Evolutionary conservation across 805 yeast species (phyloP), one percentile per base, ranked within the genome.

Genomic region (Starmerella gropengiesseri): DNA sequence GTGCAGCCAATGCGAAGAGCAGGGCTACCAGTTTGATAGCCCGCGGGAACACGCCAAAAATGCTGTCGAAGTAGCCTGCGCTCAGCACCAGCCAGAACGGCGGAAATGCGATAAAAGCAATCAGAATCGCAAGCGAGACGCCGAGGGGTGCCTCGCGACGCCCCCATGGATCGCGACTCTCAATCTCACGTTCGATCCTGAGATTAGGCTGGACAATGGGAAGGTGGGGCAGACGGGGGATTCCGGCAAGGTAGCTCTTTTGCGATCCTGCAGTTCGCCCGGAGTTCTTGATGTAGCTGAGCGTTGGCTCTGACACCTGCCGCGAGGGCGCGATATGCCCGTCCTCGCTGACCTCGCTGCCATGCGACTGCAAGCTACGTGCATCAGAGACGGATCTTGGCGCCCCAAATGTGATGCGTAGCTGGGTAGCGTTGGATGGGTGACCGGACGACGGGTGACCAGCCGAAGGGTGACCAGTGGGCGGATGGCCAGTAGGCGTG

Each of bases 61-160:
- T 46, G 4, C 41, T 25, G 43, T 65, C 69, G 29, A 63, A 52
- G 45, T 51, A 57, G 7, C 69, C 69, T 2, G 53, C 43, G n/a
- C 60, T 65, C 31, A 65, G 46, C 5, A 65, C 56, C 27, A 65
- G 42, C 65, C 65, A 64, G 20, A 56, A 39, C 14, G 68, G 69
- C 3, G 69, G 69, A 46, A 65, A 62, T 19, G 51, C 23, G 0
- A 49, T 13, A 32, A 55, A 58, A 14, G 32, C 44, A 2, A 42
- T 29, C 21, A 63, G 40, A 14, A 58, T 36, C 6, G 47, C 23
- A n/a, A 48, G 22, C 9, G 63, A 56, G 19, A 17, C 20, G 3
- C 11, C 3, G 3, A 21, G 19, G 3, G 54, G 16, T 25, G 54
- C 49, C 28, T 30, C 25, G 3, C 20, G n/a, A 9, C 55, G 50